Percentiles rank a stretch among this genome's conserved stretches.
These are phyloP conservation scores for Eimeria maxima DNA, from an alignment of 169 alveolate genomes.

Conservation along the genomic window DNA sequence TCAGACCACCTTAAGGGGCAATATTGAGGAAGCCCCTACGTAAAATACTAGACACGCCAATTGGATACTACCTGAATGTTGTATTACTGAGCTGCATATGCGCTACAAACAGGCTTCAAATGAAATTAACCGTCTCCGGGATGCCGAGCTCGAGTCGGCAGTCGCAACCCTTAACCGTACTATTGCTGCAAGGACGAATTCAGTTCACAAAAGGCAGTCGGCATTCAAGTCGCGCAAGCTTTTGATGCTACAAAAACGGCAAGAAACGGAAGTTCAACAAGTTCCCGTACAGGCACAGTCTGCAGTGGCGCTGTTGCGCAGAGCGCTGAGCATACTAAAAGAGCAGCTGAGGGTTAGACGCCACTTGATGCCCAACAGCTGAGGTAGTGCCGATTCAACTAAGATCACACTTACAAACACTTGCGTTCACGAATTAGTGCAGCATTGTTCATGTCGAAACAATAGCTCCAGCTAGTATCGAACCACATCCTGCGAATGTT, in stretches of 20 bases:
- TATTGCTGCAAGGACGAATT: slow-evolving; percentile 37
- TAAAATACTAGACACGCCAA: not conserved
- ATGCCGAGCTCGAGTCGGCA: slow-evolving; percentile 42
- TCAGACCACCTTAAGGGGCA: not conserved
- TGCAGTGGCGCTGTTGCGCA: slow-evolving; percentile 46
- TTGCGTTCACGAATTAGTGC: not conserved
- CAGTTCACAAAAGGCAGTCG: slow-evolving; percentile 40
- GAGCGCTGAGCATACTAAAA: slow-evolving; percentile 29
- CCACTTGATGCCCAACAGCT: not conserved
- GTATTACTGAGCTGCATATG: not conserved
- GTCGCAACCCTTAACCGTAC: not conserved
- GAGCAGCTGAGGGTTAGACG: slow-evolving; percentile 41
- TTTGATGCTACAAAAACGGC: slow-evolving; percentile 41
- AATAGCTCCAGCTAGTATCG: not conserved
- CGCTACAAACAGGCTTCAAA: slow-evolving; percentile 11
- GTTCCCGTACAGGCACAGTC: slow-evolving; percentile 16
- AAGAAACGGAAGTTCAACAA: slow-evolving; percentile 23
- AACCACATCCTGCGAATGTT: too few relatives aligned
- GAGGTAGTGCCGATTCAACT: not conserved
- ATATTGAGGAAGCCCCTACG: not conserved
- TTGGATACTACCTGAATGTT: not conserved
- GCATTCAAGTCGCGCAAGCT: slow-evolving; percentile 71
- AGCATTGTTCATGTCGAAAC: not conserved
- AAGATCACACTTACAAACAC: not conserved
- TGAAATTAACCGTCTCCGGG: slow-evolving; percentile 24